Percentiles rank a stretch among this genome's conserved stretches.
Conservation (phyloP, 2,329 filamentous ascomycete genomes). For the Diaporthe sp. region DNA sequence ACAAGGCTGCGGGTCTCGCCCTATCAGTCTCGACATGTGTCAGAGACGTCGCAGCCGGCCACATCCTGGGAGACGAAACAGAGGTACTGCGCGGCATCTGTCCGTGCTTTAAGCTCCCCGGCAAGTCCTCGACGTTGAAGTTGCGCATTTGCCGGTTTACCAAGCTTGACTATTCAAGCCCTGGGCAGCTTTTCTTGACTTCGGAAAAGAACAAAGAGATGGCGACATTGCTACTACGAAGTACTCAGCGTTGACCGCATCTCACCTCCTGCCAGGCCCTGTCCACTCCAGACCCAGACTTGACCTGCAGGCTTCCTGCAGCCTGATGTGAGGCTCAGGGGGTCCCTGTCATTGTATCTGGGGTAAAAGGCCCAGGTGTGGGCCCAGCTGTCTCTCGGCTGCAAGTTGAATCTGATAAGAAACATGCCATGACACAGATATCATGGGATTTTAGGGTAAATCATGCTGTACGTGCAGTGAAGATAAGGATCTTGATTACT, state of each 20-base stretch:
- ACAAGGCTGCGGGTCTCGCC: slow-evolving; percentile 16
- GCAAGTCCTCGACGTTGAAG: neutral
- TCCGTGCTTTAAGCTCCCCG: slow-evolving; percentile 35
- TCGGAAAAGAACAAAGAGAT: neutral
- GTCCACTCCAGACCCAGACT: slow-evolving; percentile 1
- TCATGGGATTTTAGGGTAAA: slow-evolving; percentile 5
- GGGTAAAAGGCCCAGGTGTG: slow-evolving; percentile 30
- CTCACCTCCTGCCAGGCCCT: neutral
- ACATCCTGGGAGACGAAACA: slow-evolving; percentile 38
- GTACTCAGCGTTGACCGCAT: neutral
- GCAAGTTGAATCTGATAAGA: slow-evolving; percentile 32
- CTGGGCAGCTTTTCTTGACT: neutral
- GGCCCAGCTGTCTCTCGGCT: slow-evolving; percentile 18
- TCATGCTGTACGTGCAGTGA: neutral
- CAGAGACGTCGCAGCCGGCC: slow-evolving; percentile 29
- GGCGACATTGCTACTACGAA: neutral
- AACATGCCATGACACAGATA: slow-evolving; percentile 24
- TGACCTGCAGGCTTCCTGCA: slow-evolving; percentile 35
- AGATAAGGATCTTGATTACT: neutral
- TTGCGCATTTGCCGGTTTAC: slow-evolving; percentile 19
- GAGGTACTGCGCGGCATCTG: slow-evolving; percentile 23
- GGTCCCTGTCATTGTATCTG: slow-evolving; percentile 18
- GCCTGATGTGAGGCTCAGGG: slow-evolving; percentile 33
- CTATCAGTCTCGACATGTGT: slow-evolving; percentile 25
- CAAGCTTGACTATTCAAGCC: slow-evolving; percentile 4